Evolutionary conservation across 2,329 filamentous ascomycete genomes (phyloP).

Genomic region (Fusarium sterilihyphosum): DNA sequence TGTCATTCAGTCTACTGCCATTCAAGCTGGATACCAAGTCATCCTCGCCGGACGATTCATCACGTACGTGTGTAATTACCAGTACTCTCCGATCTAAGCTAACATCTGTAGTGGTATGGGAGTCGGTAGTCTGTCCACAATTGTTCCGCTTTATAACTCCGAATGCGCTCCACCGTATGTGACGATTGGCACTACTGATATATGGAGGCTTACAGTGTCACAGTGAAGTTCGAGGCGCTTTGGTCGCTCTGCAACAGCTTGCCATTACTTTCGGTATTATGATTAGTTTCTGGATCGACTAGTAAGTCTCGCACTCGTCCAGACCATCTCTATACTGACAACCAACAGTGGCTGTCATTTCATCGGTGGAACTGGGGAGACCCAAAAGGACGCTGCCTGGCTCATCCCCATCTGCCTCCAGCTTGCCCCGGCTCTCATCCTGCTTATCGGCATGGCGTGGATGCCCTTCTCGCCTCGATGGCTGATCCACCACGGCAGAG

Average conservation of each 20-base stretch:
- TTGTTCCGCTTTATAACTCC: slow-evolving; percentile 66
- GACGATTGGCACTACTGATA: accelerated
- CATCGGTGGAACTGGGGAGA: slow-evolving; percentile 64
- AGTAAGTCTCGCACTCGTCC: slow-evolving; percentile 44
- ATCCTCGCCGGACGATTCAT: slow-evolving; percentile 79
- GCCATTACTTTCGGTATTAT: slow-evolving; percentile 72
- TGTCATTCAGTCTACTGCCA: slow-evolving; percentile 72
- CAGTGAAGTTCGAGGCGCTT: slow-evolving; percentile 53
- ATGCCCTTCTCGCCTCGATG: slow-evolving; percentile 84
- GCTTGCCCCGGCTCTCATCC: slow-evolving; percentile 71
- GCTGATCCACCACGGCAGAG: slow-evolving; percentile 76
- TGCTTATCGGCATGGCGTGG: slow-evolving; percentile 77
- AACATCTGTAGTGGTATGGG: slow-evolving; percentile 63
- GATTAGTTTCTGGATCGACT: slow-evolving; percentile 72
- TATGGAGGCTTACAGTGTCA: neutral
- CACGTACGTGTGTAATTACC: slow-evolving; percentile 63
- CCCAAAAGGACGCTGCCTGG: slow-evolving; percentile 76
- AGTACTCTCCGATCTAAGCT: accelerated
- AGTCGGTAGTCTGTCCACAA: slow-evolving; percentile 74
- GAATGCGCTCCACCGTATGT: slow-evolving; percentile 56
- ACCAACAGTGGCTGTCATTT: slow-evolving; percentile 65
- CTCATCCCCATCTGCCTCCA: slow-evolving; percentile 78
- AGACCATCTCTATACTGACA: accelerated
- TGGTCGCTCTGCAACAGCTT: slow-evolving; percentile 61
- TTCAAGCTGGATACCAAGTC: slow-evolving; percentile 62